Conservation (phyloP, 495 filamentous ascomycete genomes). For the Talaromyces trachyspermus region DNA sequence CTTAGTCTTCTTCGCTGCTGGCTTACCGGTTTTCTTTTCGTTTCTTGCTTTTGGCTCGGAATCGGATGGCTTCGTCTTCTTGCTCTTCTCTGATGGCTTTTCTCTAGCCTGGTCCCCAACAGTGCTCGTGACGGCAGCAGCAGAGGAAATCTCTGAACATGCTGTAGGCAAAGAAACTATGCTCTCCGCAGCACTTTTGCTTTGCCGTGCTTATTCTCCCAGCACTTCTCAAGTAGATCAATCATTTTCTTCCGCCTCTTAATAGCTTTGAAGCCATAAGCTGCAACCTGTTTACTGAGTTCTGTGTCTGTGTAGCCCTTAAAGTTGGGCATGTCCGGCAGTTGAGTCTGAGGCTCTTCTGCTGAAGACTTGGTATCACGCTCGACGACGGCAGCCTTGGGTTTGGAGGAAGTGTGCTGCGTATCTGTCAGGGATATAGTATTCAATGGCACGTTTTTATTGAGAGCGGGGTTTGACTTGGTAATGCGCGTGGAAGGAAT, state of each 20-base stretch:
- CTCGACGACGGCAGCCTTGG: neutral
- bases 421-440: no score
- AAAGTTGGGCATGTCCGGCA: conserved; percentile 50
- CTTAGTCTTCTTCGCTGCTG: neutral
- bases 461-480: no score
- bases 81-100: neutral
- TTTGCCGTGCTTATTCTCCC: conserved; percentile 44
- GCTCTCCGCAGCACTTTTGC: neutral
- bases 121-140: neutral
- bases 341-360: conserved; percentile 4
- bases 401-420: neutral
- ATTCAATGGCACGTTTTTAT: no score
- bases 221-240: conserved; percentile 63
- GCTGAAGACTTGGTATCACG: neutral
- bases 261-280: conserved; percentile 69
- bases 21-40: neutral
- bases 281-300: conserved; percentile 52
- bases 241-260: conserved; percentile 67
- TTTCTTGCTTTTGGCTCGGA: neutral
- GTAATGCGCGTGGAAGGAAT: no score
- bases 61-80: neutral
- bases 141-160: neutral
- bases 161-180: neutral
- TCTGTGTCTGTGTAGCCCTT: conserved; percentile 55
- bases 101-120: neutral